Base-by-base conservation (phyloP, 2,329 filamentous ascomycete species). In the Fusarium napiforme region DNA sequence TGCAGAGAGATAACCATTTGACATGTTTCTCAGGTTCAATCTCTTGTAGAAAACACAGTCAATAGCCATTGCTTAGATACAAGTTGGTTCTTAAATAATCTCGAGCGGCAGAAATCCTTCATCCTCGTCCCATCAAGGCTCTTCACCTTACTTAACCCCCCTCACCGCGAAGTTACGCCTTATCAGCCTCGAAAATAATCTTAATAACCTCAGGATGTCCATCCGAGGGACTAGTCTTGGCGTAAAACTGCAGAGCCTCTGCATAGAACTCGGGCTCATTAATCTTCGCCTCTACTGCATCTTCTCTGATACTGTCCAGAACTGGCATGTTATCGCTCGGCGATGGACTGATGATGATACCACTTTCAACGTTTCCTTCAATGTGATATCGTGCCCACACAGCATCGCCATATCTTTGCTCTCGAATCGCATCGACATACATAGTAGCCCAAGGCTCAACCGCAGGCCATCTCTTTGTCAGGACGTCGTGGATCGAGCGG, bases 31-130 rank as follows among this genome's bases (percentile, higher is more conserved):
- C 15, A 43, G 7, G 9, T 23, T 42, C 15, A 9, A 16, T 23
- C 7, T 42, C 5, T 9, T 23, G 15, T 1, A 15, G 39, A 7
- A 9, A n/a, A n/a, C 0, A 0, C 21, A n/a, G 14, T 16, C 9
- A 42, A 23, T 42, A 16, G n/a, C 7, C 5, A 43, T 16, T 16
- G 14, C 39, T n/a, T n/a, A 16, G 15, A 18, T 43, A 23, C n/a
- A 4, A n/a, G 6, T n/a, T 23, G 9, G n/a, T 23, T 16, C 9
- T 10, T 16, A 5, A 16, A 10, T 9, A 11, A 7, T 23, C 7
- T 43, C 9, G 9, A 11, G n/a, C n/a, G 2, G 9, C 23, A 45
- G 16, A 26, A 12, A 18, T 4, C 15, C 6, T 5, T 43, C 5
- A 9, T 23, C n/a, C 16, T 6, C 2, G 10, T 26, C 7, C 16